Evolutionary conservation across 1,139 yeast genomes (phyloP), one percentile per base, ranked within the genome.

Genomic region (Kodamaea anthophila): DNA sequence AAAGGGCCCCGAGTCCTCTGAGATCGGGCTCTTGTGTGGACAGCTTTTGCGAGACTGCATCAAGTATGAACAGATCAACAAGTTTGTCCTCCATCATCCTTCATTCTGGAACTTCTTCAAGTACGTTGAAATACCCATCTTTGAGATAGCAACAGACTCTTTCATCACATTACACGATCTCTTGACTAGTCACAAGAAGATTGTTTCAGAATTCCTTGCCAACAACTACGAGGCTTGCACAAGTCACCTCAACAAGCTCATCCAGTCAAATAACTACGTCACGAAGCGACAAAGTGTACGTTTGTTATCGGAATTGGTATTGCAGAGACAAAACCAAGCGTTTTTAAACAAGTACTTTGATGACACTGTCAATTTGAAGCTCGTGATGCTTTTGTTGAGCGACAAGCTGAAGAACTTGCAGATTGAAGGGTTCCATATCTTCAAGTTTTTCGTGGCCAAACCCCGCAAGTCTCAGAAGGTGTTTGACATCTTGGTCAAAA

Each of bases 391-490:
- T 22, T 59, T 87, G 36, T 63, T 91, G 43, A 81, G 93, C 39
- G 96, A 91, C 51, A 83, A 82, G 54, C 87, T 94, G 46, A 84
- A 82, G 46, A 88, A 87, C 52, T 67, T 91, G 37, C 96, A 87
- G 51, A 60, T 77, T 34, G 98, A 91, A 54, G 91, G 95, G 3
- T 91, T 91, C 51, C 91, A 91, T 45, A 81, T 91, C 21, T 91
- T 91, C 60, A 91, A 91, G 55, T 84, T 80, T 24, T 86, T 91
- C 56, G 88, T 87, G 20, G 98, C 96, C 5, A 91, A 91, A 53
- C 98, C 98, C 5, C 79, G 82, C 42, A 88, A 88, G 53, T 70
- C 87, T 2, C 86, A 79, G 49, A 76, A 81, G 8, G 77, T 91
- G 3, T 61, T 73, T 36, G 96, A 88, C 52, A 83, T 91, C 13